Evolutionary conservation across 1,139 yeast species (phyloP).

Genomic region (Zygotorulaspora mrakii): DNA sequence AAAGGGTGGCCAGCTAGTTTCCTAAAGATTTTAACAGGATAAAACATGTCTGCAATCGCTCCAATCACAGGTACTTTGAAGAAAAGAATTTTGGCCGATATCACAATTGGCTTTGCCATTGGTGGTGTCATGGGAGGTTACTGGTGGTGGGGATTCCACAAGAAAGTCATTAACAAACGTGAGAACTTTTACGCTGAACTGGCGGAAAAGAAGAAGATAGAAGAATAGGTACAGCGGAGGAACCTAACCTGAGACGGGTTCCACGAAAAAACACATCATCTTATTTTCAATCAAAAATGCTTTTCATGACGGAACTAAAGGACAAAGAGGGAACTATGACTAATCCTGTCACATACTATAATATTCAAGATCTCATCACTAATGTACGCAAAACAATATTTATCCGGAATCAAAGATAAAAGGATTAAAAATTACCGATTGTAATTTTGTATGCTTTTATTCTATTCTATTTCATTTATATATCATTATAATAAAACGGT

Average conservation of each 20-base stretch:
- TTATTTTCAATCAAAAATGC: background rate
- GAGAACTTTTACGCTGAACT: constrained; percentile 80
- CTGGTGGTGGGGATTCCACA: constrained; percentile 81
- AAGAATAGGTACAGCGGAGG: constrained; percentile 15
- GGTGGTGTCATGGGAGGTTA: constrained; percentile 54
- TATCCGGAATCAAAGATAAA: constrained; percentile 4
- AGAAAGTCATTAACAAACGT: constrained; percentile 65
- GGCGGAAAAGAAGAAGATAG: constrained; percentile 64
- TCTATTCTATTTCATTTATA: constrained; percentile 2
- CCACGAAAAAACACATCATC: background rate
- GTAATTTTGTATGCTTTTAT: constrained; percentile 7
- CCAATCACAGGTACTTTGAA: constrained; percentile 85
- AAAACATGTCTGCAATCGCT: constrained; percentile 55
- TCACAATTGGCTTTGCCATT: constrained; percentile 56
- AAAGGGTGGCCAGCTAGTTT: background rate
- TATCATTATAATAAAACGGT: constrained; percentile 5
- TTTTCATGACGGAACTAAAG: constrained; percentile 2
- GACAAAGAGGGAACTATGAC: background rate
- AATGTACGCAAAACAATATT: constrained; percentile 10
- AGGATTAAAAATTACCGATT: constrained; percentile 4
- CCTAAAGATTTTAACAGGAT: background rate
- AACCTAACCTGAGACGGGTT: background rate
- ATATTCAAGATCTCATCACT: constrained; percentile 10
- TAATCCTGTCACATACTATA: constrained; percentile 9
- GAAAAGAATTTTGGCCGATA: constrained; percentile 79